Percentiles rank a stretch among this genome's conserved stretches.
These are phyloP conservation scores for Tylopilus balloui DNA, from an alignment of 768 basidiomycete species.

Conservation along the genomic window DNA sequence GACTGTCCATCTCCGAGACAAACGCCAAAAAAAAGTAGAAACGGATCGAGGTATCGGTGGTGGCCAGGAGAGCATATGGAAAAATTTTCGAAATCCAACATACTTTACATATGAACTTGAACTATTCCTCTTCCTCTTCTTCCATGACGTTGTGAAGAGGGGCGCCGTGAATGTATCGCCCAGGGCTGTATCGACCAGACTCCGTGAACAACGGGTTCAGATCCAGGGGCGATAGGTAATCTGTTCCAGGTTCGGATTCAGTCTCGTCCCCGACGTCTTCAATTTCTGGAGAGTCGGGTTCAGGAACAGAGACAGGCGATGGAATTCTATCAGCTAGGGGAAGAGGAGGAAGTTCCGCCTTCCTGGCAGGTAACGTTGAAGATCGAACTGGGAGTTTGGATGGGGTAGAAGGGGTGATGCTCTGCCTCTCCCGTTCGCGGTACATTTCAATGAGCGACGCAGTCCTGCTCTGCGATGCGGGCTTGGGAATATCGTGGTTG, in stretches of 20 bases:
- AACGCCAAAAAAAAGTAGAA: conserved; percentile 2
- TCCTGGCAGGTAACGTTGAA: conserved; percentile 10
- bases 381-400: conserved; percentile 37
- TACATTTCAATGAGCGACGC: conserved; percentile 85
- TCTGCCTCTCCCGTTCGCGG: conserved; percentile 59
- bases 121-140: conserved; percentile 56
- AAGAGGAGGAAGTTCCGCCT: conserved; percentile 4
- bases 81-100: conserved; percentile 10
- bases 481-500: conserved; percentile 12
- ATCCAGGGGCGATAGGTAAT: conserved; percentile 32
- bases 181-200: conserved; percentile 57
- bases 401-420: conserved; percentile 4
- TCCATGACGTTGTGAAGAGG: conserved; percentile 84
- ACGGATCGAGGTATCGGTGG: conserved; percentile 25
- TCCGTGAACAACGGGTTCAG: conserved; percentile 39
- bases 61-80: conserved; percentile 14
- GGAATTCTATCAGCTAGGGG: conserved; percentile 2
- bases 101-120: conserved; percentile 18
- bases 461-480: conserved; percentile 52
- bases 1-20: conserved; percentile 13
- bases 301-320: conserved; percentile 15
- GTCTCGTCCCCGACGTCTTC: conserved; percentile 29
- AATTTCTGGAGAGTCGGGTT: conserved; percentile 26
- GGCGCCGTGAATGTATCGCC: conserved; percentile 76
- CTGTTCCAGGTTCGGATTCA: conserved; percentile 21